Evolutionary conservation across 371 early-diverging fungal species (phyloP), one percentile per base, ranked within the genome.

Genomic region (Syncephalastrum contaminatum): DNA sequence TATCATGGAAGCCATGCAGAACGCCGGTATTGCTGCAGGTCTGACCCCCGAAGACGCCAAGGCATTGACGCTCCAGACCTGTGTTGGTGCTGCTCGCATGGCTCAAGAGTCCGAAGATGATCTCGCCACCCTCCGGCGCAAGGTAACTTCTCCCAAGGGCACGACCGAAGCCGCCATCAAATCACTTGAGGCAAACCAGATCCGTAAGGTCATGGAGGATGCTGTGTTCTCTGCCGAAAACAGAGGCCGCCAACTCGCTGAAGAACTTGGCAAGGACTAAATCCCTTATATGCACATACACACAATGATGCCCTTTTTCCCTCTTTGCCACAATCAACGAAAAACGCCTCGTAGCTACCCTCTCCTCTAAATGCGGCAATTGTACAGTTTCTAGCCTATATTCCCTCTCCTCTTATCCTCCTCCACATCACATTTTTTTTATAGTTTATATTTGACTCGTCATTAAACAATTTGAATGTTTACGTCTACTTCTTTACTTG

Each of bases 71-170:
- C 76, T 92, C 24, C 95, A 94, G 71, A 95, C 96, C 0, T 93
- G 93, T 58, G 56, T 92, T 5, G 96, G 96, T 12, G 93, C 95
- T 14, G 94, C 92, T 21, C 82, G 80, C 50, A 95, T 94, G 94
- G 86, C 92, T 15, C 77, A 88, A 25, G 64, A 70, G 25, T 80
- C 85, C 47, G 73, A 79, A 10, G 89, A 91, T 58, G 87, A 88
- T 62, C 80, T 91, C 20, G 84, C 88, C 47, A 86, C 88, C 39
- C 73, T 96, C 43, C 81, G 97, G 20, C 63, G 78, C 42, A 90
- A 91, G 64, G 97, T 96, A 30, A 96, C 97, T 1, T 89, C 90
- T 25, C 97, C 97, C 19, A 92, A 94, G 25, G 97, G 97, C 13
- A 95, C 97, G 18, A 96, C 97, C 14, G 88, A 93, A 52, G 95